Percentiles rank a stretch among this genome's conserved stretches.
These are phyloP conservation scores for Acorus gramineus DNA, from an alignment of 106 monocot species.

Conservation along the genomic window DNA sequence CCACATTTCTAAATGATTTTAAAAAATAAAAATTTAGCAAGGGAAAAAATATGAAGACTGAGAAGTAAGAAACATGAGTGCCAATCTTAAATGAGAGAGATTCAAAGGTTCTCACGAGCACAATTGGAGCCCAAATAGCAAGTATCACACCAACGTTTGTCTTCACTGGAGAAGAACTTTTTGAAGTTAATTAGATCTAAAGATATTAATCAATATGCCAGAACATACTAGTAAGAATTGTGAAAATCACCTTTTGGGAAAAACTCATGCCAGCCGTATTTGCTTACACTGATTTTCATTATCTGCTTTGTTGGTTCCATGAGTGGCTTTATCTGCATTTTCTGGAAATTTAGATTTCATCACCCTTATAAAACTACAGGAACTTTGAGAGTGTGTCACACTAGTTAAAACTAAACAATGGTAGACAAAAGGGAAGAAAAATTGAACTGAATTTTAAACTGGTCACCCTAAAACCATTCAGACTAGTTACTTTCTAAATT, in stretches of 20 bases:
- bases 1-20: background rate
- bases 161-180: slow-evolving; percentile 31
- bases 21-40: too few species aligned
- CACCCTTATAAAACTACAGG: too few species aligned
- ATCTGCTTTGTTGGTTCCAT: slow-evolving; percentile 62
- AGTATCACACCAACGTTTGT: slow-evolving; percentile 74
- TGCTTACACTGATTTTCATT: slow-evolving; percentile 47
- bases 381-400: too few species aligned
- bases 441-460: too few species aligned
- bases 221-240: background rate
- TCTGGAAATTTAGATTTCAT: background rate
- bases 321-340: slow-evolving; percentile 65
- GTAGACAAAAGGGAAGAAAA: too few species aligned
- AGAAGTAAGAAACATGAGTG: too few species aligned
- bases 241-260: slow-evolving; percentile 56
- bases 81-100: background rate
- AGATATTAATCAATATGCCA: background rate
- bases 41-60: too few species aligned
- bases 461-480: too few species aligned
- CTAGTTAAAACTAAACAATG: too few species aligned
- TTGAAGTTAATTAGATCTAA: background rate
- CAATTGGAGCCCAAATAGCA: slow-evolving; percentile 62
- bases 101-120: slow-evolving; percentile 40
- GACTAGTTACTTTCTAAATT: too few species aligned
- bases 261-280: slow-evolving; percentile 70